Evolutionary conservation across 2,329 filamentous ascomycete genomes (phyloP).

Genomic region (Rhynchosporium agropyri): DNA sequence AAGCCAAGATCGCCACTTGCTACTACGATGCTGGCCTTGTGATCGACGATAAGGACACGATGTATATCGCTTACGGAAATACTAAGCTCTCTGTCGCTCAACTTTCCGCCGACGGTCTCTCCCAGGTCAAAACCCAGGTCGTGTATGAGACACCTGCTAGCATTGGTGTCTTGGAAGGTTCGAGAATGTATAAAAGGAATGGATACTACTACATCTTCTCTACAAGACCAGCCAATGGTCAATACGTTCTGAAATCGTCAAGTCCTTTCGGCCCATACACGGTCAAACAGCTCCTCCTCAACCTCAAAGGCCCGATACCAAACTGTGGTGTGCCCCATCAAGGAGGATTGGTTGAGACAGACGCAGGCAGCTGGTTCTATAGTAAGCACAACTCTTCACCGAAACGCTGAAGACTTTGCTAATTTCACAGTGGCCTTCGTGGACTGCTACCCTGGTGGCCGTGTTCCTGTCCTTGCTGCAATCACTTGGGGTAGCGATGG

Average conservation of each 20-base stretch:
- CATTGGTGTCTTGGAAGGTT: constrained; percentile 50
- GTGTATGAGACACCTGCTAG: constrained; percentile 49
- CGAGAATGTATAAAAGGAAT: constrained; percentile 59
- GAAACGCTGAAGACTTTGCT: no score
- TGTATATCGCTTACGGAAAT: constrained; percentile 60
- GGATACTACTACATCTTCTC: constrained; percentile 58
- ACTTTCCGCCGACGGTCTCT: constrained; percentile 52
- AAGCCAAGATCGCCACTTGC: constrained; percentile 47
- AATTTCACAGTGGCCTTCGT: constrained; percentile 50
- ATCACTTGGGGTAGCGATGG: constrained; percentile 55
- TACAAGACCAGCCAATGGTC: constrained; percentile 49
- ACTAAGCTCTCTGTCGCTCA: constrained; percentile 54
- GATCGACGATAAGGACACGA: constrained; percentile 60
- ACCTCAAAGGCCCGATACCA: constrained; percentile 44
- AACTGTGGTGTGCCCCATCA: constrained; percentile 50
- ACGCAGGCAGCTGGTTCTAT: constrained; percentile 59
- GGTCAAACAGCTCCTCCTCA: constrained; percentile 44
- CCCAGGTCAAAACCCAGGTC: constrained; percentile 48
- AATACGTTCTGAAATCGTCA: constrained; percentile 53
- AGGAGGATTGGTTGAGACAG: constrained; percentile 57
- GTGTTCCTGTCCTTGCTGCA: constrained; percentile 59
- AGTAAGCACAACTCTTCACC: constrained; percentile 27
- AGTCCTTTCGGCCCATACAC: constrained; percentile 58
- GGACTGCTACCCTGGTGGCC: constrained; percentile 57
- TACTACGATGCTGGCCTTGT: constrained; percentile 61